A percentile compares a stretch with the other conserved stretches of the same genome.
These are phyloP conservation scores for Musa beccarii DNA, from an alignment of 176 grass and related monocot species.

Conservation along the genomic window DNA sequence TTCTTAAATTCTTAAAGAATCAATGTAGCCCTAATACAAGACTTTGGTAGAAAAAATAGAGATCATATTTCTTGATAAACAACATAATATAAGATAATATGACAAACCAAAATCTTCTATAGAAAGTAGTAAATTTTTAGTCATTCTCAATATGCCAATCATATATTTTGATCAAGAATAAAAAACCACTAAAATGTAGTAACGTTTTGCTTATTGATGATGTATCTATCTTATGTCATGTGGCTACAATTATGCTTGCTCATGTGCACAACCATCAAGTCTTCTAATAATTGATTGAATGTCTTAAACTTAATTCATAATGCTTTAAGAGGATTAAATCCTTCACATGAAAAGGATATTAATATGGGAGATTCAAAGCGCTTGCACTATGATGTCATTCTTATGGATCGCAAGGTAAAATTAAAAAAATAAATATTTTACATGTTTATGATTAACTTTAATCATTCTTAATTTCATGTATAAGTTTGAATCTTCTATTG, in stretches of 20 bases:
- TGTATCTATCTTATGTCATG: conserved; percentile 20
- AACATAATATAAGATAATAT: neutral
- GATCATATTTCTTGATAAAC: too few species aligned
- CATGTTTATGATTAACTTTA: neutral
- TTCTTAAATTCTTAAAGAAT: too few species aligned
- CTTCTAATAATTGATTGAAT: conserved; percentile 36
- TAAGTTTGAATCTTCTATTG: conserved; percentile 1
- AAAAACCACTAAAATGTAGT: conserved; percentile 43
- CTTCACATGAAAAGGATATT: neutral
- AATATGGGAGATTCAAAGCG: neutral
- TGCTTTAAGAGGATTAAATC: conserved; percentile 27
- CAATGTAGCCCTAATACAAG: conserved; percentile 16
- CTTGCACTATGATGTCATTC: conserved; percentile 37
- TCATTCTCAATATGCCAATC: neutral
- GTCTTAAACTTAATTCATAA: conserved; percentile 40
- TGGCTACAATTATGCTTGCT: conserved; percentile 32
- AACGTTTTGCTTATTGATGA: conserved; percentile 56
- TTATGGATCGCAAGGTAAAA: conserved; percentile 77
- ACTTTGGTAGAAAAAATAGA: conserved; percentile 16
- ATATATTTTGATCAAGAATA: neutral
- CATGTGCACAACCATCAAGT: conserved; percentile 34
- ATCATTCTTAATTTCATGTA: neutral
- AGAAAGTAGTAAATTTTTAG: neutral
- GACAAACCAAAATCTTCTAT: neutral
- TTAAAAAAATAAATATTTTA: neutral